Percentiles rank a stretch among this genome's conserved stretches.
phyloP scores from a whole-genome alignment of 1,284 basidiomycete species.

The Tilletia horrida region DNA sequence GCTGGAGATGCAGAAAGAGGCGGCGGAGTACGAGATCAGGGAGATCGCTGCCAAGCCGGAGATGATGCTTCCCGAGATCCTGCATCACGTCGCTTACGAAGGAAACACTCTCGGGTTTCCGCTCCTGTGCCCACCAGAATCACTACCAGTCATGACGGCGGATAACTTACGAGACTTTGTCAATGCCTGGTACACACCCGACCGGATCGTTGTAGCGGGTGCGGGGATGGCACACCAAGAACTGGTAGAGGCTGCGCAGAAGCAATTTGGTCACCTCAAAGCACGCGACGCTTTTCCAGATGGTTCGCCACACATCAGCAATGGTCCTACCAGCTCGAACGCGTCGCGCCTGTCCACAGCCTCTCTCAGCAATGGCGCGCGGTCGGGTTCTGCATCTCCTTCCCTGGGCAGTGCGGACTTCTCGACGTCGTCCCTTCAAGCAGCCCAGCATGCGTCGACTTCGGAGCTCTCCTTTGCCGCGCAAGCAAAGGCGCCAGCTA shows the following conservation, averaged over 20 bases:
- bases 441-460: constrained; percentile 36
- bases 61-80: constrained; percentile 86
- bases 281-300: constrained; percentile 8
- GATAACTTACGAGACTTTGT: constrained; percentile 68
- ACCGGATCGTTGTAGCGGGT: constrained; percentile 89
- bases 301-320: constrained; percentile 28
- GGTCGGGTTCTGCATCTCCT: neutral
- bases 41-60: constrained; percentile 87
- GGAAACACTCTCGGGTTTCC: constrained; percentile 80
- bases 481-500: constrained; percentile 60
- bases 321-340: constrained; percentile 26
- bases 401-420: constrained; percentile 39
- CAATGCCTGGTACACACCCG: constrained; percentile 82
- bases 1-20: constrained; percentile 76
- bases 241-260: constrained; percentile 77
- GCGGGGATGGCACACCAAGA: constrained; percentile 86
- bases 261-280: constrained; percentile 70
- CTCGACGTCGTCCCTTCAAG: constrained; percentile 31
- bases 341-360: constrained; percentile 32
- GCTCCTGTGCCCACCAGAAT: constrained; percentile 79
- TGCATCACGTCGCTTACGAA: constrained; percentile 81
- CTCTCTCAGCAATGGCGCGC: neutral
- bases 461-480: constrained; percentile 29
- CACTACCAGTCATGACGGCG: constrained; percentile 69
- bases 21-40: constrained; percentile 85